Base-by-base conservation (phyloP, 352 stramenopile genomes). In the Phytophthora tentaculata region DNA sequence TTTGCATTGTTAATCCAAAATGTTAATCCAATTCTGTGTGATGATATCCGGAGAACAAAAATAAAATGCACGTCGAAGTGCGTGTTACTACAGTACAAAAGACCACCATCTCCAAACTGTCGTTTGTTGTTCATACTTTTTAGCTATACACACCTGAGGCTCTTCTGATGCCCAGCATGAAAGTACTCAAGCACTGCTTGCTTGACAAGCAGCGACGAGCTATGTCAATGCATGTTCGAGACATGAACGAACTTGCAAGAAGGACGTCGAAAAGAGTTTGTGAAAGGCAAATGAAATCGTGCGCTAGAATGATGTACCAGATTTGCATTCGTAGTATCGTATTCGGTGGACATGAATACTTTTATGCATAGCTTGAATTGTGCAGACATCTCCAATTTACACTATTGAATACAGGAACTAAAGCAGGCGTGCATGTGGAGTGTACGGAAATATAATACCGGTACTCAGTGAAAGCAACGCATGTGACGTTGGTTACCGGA, bases 141-240 rank as follows among this genome's bases (percentile, higher is more conserved):
- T 43, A n/a, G 20, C 24, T 44, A 56, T 14, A 56, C 50, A 43
- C 23, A 44, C 26, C n/a, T 14, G 50, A 56, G 50, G 32, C 52
- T 48, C 52, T 37, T 58, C 52, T 58, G 52, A 47, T 48, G 32
- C 52, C 29, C 35, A 58, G 52, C 52, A 13, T 14, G 35, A 48
- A 58, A 32, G 35, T 16, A 7, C 29, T 57, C 51, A 47, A 57
- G 3, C 19, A 12, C n/a, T n/a, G n/a, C n/a, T n/a, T n/a, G n/a
- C n/a, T n/a, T n/a, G n/a, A n/a, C n/a, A n/a, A n/a, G n/a, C n/a
- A n/a, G 35, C 52, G 29, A 48, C 44, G 49, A 24, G 51, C 28
- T 55, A 8, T 26, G 23, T 39, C 14, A 29, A 19, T 9, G 39
- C 49, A n/a, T 20, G 29, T 32, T 47, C 2, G 35, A 12, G 52